Conservation (phyloP, 2,329 filamentous ascomycete genomes). For the Venturia oleaginea region DNA sequence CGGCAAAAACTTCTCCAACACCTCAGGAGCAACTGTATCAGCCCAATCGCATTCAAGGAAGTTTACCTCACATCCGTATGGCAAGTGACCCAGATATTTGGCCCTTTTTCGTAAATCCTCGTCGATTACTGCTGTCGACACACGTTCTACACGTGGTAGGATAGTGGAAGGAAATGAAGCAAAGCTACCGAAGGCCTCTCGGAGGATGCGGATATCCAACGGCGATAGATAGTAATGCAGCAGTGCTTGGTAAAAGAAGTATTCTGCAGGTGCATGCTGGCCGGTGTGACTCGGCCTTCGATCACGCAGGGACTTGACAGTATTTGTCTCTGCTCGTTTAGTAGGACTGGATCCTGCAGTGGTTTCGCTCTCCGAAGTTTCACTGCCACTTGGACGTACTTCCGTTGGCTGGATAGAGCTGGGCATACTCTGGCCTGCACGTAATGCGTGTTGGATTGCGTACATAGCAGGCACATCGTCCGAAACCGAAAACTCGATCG, state of each 20-base stretch:
- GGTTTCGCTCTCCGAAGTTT: background rate
- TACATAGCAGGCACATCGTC: slow-evolving; percentile 44
- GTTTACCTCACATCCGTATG: slow-evolving; percentile 80
- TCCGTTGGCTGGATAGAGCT: slow-evolving; percentile 17
- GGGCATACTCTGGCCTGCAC: slow-evolving; percentile 34
- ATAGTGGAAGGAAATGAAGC: slow-evolving; percentile 75
- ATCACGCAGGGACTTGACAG: background rate
- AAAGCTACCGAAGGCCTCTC: slow-evolving; percentile 79
- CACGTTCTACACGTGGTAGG: slow-evolving; percentile 76
- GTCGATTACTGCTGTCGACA: slow-evolving; percentile 80
- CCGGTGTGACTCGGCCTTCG: slow-evolving; percentile 1
- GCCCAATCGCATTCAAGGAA: slow-evolving; percentile 95
- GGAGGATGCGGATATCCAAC: slow-evolving; percentile 84
- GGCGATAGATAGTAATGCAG: slow-evolving; percentile 85
- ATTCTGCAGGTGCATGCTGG: slow-evolving; percentile 44
- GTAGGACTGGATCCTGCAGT: slow-evolving; percentile 15
- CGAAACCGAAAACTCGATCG: slow-evolving; percentile 40
- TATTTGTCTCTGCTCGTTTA: background rate
- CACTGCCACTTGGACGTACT: background rate
- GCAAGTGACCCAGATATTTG: slow-evolving; percentile 80
- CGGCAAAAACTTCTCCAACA: slow-evolving; percentile 63
- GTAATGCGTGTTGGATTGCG: slow-evolving; percentile 36
- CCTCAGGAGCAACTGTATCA: slow-evolving; percentile 68
- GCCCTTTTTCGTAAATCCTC: slow-evolving; percentile 73
- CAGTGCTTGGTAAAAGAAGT: slow-evolving; percentile 81